These are phyloP conservation scores for Albugo candida DNA, from an alignment of 352 stramenopile species.

Conservation along the genomic window DNA sequence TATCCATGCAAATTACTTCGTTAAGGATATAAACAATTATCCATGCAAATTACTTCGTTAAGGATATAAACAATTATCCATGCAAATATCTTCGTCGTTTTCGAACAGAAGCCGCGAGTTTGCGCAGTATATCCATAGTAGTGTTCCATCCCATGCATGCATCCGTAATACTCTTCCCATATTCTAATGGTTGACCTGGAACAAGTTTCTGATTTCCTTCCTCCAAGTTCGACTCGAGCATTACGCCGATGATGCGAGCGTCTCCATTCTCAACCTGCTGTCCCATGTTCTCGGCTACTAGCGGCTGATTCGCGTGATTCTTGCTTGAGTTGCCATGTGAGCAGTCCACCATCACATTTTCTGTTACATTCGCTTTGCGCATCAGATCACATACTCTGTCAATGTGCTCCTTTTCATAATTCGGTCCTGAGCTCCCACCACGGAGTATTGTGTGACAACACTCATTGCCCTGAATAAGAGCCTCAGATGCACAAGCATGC, in stretches of 20 bases:
- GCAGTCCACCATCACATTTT: slow-evolving; percentile 83
- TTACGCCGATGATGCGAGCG: slow-evolving; percentile 68
- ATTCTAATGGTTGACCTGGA: slow-evolving; percentile 54
- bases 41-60: too few relatives aligned
- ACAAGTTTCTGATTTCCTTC: slow-evolving; percentile 64
- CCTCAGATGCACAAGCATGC: not conserved
- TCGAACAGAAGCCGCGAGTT: slow-evolving; percentile 56
- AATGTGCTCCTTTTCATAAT: slow-evolving; percentile 71
- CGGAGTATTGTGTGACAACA: slow-evolving; percentile 78
- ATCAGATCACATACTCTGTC: slow-evolving; percentile 56
- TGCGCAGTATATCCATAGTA: slow-evolving; percentile 43
- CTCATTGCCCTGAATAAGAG: slow-evolving; percentile 37
- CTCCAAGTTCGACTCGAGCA: slow-evolving; percentile 80
- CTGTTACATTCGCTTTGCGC: slow-evolving; percentile 61
- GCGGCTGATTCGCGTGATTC: slow-evolving; percentile 73
- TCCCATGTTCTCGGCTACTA: slow-evolving; percentile 46
- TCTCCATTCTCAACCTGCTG: slow-evolving; percentile 53
- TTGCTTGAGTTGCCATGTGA: slow-evolving; percentile 83
- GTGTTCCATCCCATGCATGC: slow-evolving; percentile 78
- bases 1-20: too few relatives aligned
- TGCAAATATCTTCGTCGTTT: slow-evolving; percentile 50
- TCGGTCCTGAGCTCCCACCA: slow-evolving; percentile 68
- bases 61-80: too few relatives aligned
- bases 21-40: too few relatives aligned
- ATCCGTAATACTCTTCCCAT: slow-evolving; percentile 81